phyloP scores from a whole-genome alignment of 495 filamentous ascomycete species.

The Pyrenopolyporus hunteri region DNA sequence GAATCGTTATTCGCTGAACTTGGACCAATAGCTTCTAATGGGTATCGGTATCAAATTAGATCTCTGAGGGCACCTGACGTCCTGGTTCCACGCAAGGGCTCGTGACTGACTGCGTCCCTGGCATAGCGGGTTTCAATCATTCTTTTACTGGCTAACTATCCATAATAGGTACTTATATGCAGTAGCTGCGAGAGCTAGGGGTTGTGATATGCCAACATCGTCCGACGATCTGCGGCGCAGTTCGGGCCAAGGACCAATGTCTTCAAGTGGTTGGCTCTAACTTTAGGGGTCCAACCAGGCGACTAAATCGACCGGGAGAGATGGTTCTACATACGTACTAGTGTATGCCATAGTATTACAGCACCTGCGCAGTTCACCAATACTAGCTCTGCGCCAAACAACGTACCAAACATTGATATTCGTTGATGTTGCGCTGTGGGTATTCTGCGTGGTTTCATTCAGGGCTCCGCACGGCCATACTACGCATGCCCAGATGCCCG shows the following conservation, averaged over 20 bases:
- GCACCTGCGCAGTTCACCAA: no score
- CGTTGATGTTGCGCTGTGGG: neutral
- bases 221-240: conserved; percentile 12
- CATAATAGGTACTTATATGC: no score
- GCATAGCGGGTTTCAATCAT: neutral
- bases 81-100: conserved; percentile 1
- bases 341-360: no score
- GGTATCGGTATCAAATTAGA: conserved; percentile 1
- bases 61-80: conserved; percentile 1
- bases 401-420: conserved; percentile 11
- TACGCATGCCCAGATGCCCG: conserved; percentile 12
- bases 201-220: neutral
- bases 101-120: neutral
- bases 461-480: conserved; percentile 2
- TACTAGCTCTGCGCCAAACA: no score
- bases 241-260: conserved; percentile 6
- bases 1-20: conserved; percentile 7
- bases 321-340: neutral
- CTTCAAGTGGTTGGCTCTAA: conserved; percentile 1
- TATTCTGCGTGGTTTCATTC: conserved; percentile 15
- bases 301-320: neutral
- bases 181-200: no score
- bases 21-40: conserved; percentile 12
- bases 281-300: neutral
- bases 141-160: no score